Evolutionary conservation across 441 rosid species (phyloP), one percentile per base, ranked within the genome.

Genomic region (Brassica balearica): DNA sequence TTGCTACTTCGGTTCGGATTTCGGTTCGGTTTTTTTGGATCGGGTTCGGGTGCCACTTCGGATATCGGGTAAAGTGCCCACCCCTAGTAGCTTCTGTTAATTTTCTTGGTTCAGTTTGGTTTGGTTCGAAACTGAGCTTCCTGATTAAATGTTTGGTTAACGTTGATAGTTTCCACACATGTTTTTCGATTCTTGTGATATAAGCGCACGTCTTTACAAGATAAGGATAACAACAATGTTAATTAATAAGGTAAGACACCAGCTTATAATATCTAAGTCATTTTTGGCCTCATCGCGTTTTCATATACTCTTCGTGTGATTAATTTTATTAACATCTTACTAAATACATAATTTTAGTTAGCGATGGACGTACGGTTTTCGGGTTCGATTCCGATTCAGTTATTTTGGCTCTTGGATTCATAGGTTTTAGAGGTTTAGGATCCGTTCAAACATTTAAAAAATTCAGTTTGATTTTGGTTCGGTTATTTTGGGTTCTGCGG

Each of bases 111-210:
- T 32, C 68, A 32, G 15, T 32, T 22, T 64, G 46, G 46, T 62
- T 64, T 64, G 46, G 23, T 64, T 7, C 68, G 68, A 64, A 32
- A 14, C 1, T 32, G 68, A 64, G 19, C 36, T 11, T 32, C 38
- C 4, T 61, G 19, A 32, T 25, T 9, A 25, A 61, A 10, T 22
- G 15, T 59, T 22, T 59, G 32, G 32, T 59, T 56, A 56, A 56
- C 62, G 15, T 23, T 59, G 64, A 59, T 59, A 22, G 32, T 59
- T 59, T 22, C 32, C 15, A 22, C 64, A 59, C 64, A 59, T 59
- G 64, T 22, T 59, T 59, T 59, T 59, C 32, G 64, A 59, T 59
- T 59, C 64, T 22, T 59, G 32, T 59, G 14, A 22, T 59, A 59
- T 59, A 14, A 59, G 8, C 19, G 64, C 32, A 59, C n/a, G 32